Base-by-base conservation (phyloP, 495 filamentous ascomycete genomes). In the Aspergillus kassunensis region DNA sequence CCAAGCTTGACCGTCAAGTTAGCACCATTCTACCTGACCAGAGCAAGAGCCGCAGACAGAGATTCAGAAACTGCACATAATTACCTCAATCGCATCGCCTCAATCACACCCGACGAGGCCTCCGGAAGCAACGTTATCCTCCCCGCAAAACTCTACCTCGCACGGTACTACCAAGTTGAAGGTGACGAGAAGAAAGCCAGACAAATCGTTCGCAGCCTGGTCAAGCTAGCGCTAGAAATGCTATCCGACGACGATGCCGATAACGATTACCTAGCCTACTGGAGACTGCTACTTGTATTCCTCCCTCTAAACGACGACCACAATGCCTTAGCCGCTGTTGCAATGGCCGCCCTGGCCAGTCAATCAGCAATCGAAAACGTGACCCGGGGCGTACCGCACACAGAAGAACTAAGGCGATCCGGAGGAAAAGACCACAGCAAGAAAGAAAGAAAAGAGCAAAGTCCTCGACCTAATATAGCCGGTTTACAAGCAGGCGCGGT, bases 161-260 rank as follows among this genome's bases (percentile, higher is more conserved):
- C 64, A 20, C 53, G 62, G 21, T 65, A 61, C 39, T 48, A 74
- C 51, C 56, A 65, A 27, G 55, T 66, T 6, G 43, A 57, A 18
- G 69, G 55, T 0, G 51, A 66, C 18, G 53, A 57, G 1, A 30
- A 48, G 13, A 60, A 62, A 6, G 63, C 66, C 0, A 66, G 58
- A 13, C 53, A 65, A 15, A 59, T 63, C 29, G 52, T 64, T 2
- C 59, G 62, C 6, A 48, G 57, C 6, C 46, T 65, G 6, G 56
- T 76, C 39, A 70, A 70, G 23, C 29, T 62, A 10, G 59, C 57
- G 11, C 39, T 76, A 3, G 68, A 76, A 42, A 61, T 76, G 20
- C 64, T 76, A 2, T 72, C 68, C 0, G 73, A 76, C 23, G 67
- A 68, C 4, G 73, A 76, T 44, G 59, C 61, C 8, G 58, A 67